phyloP scores from a whole-genome alignment of 305 asterid species.

The Plantago rigida region DNA sequence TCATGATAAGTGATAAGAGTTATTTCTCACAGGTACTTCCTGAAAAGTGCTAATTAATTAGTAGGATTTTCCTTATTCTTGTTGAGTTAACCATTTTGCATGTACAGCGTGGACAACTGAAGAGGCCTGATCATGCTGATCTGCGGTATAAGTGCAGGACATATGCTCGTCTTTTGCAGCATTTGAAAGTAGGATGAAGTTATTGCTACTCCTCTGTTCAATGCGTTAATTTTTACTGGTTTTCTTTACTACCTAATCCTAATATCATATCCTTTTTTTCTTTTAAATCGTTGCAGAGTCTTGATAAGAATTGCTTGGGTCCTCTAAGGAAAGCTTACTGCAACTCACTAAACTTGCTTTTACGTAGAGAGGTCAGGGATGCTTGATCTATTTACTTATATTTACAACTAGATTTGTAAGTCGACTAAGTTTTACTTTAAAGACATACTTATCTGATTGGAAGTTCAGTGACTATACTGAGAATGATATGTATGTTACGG shows the following conservation, averaged over 20 bases:
- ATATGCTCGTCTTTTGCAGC: conserved; percentile 98
- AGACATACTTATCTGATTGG: conserved; percentile 8
- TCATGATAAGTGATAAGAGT: conserved; percentile 94
- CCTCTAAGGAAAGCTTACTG: conserved; percentile 94
- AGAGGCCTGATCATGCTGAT: conserved; percentile 99
- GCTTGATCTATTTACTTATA: conserved; percentile 23
- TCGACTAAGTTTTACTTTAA: conserved; percentile 17
- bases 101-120: conserved; percentile 88
- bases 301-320: conserved; percentile 87
- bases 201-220: conserved; percentile 22
- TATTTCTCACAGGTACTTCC: conserved; percentile 85
- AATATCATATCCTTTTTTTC: background rate
- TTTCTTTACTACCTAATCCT: conserved; percentile 14
- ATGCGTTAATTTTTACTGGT: conserved; percentile 11
- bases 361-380: conserved; percentile 87
- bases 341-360: conserved; percentile 87
- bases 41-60: conserved; percentile 19
- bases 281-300: conserved; percentile 52
- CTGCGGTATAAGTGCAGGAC: conserved; percentile 94
- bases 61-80: conserved; percentile 13
- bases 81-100: conserved; percentile 28
- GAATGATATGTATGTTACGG: conserved; percentile 14
- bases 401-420: conserved; percentile 24
- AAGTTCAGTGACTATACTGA: conserved; percentile 10
- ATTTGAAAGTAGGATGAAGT: conserved; percentile 58